Base-by-base conservation (phyloP, 2,329 filamentous ascomycete species). In the Penicillium olsonii region DNA sequence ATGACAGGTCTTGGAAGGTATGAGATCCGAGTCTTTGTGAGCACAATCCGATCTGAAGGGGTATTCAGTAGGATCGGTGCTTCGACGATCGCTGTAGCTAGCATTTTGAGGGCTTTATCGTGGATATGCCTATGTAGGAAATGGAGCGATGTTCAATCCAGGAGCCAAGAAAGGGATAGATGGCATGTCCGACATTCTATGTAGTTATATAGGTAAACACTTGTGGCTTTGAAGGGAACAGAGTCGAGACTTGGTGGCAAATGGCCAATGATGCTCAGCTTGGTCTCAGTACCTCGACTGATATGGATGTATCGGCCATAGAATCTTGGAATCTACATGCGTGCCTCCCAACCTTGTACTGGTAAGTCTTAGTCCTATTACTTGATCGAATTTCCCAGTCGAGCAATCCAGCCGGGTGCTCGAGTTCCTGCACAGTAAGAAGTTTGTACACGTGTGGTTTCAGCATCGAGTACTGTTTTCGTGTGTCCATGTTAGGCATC, bases 31-130 rank as follows among this genome's bases (percentile, higher is more conserved):
- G 37, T n/a, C 11, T 35, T 45, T 14, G 24, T 22, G 11, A 43
- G 8, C 14, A 11, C 19, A 9, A 26, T 8, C 8, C 12, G 5
- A 10, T 45, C 27, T 5, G 37, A 39, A 22, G 34, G 14, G 5
- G 31, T 8, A 15, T 39, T 22, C 10, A 45, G 17, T 12, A 29
- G 27, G 10, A 27, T 11, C 4, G 42, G 19, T 10, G 37, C 22
- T 15, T 45, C 6, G 12, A 50, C 20, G 22, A 45, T 18, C 5
- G 42, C 33, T 2, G 42, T 40, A 3, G 37, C 29, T 20, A 40
- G 20, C 47, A 50, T 50, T 27, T 48, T 48, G 41, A 19, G 44
- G 19, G 19, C 43, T 26, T 19, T 45, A 35, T 35, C n/a, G 33
- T 18, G n/a, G 6, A 35, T 35, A 29, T 39, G 19, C 2, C 11